Conservation (phyloP, 1,284 basidiomycete genomes). For the Puccinia horiana region DNA sequence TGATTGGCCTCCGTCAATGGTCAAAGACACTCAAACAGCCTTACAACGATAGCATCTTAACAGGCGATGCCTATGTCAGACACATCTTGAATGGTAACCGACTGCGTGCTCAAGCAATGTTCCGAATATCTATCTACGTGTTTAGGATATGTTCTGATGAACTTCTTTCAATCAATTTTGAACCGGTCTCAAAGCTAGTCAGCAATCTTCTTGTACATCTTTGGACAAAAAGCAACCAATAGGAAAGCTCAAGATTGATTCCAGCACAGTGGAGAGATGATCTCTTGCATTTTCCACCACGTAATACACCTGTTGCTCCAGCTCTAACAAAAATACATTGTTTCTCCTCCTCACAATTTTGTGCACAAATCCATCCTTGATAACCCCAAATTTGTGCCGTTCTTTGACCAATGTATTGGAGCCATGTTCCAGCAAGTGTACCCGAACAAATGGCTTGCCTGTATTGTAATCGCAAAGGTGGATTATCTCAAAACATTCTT, state of each 20-base stretch:
- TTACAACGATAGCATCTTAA: background rate
- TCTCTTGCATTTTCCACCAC: conserved; percentile 44
- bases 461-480: too few relatives aligned
- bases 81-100: conserved; percentile 4
- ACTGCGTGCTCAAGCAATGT: too few relatives aligned
- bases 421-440: too few relatives aligned
- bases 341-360: background rate
- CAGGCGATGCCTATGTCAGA: background rate
- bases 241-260: conserved; percentile 48
- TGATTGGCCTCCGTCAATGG: background rate
- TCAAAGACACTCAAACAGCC: background rate
- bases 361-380: conserved; percentile 44
- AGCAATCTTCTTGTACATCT: conserved; percentile 2
- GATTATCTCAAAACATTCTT: too few relatives aligned
- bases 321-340: conserved; percentile 45
- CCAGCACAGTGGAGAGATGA: conserved; percentile 51
- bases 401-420: too few relatives aligned
- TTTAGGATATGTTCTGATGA: background rate
- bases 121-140: background rate
- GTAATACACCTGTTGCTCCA: background rate
- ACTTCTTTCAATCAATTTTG: background rate
- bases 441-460: too few relatives aligned
- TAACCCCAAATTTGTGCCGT: too few relatives aligned
- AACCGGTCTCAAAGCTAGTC: background rate
- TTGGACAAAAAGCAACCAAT: background rate